Evolutionary conservation across 768 basidiomycete genomes (phyloP), one percentile per base, ranked within the genome.

Genomic region (Lactifluus pinguis): DNA sequence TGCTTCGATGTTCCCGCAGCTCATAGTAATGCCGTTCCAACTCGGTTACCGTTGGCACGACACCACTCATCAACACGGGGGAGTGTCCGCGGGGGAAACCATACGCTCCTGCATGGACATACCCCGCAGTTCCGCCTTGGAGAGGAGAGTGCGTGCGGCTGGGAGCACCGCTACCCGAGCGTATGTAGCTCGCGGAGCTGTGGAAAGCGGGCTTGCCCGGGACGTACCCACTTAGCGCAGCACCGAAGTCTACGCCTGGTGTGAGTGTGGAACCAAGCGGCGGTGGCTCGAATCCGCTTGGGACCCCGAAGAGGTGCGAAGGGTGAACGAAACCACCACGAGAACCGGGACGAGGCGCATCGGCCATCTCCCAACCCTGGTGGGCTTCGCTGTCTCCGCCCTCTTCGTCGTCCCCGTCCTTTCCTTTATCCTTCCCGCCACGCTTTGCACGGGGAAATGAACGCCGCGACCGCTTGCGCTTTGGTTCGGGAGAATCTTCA

Each of bases 141-240:
- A 84, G 71, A 51, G 86, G 87, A 49, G 86, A 87, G 70, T 89
- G 86, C 54, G 86, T 85, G 66, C 86, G 75, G 71, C 84, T 88
- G 6, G 87, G 87, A 29, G 82, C 83, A 63, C 80, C 67, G 15
- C 66, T 85, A 59, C 83, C 78, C 25, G 85, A 81, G 66, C 85
- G 79, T 65, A 85, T 75, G 71, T 86, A 86, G 69, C 82, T 80
- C 53, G 80, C 75, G 49, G 76, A 76, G 60, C 78, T 75, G 39
- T 57, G 61, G 61, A 56, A 62, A 36, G 42, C 61, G 5, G 30
- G 10, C 49, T 62, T 56, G 21, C 60, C 42, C 14, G 53, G 53
- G 39, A 59, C 57, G 51, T 52, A 60, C 30, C 59, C 59, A 25
- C 58, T 59, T n/a, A 59, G n/a, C 32, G 53, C 42, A 30, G 48